Evolutionary conservation across 768 basidiomycete genomes (phyloP).

Genomic region (Hydnomerulius pinastri): DNA sequence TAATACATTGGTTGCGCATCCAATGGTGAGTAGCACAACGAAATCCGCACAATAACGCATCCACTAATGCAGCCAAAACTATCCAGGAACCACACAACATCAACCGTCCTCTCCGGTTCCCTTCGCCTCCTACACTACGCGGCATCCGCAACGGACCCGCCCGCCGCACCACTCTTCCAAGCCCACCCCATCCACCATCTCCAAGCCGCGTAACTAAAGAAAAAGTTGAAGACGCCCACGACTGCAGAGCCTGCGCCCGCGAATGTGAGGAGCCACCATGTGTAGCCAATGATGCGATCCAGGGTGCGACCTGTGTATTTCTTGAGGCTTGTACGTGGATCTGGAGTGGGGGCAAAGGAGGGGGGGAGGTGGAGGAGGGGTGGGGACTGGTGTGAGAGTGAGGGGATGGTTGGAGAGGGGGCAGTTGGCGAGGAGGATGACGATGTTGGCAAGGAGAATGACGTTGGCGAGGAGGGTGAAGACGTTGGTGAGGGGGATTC

Average conservation of each 20-base stretch:
- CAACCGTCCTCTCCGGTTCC: no score
- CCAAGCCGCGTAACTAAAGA: constrained; percentile 68
- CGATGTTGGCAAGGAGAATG: constrained; percentile 29
- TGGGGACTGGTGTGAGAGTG: constrained; percentile 42
- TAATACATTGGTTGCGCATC: no score
- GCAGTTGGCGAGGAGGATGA: constrained; percentile 34
- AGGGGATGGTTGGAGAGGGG: constrained; percentile 54
- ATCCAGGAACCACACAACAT: no score
- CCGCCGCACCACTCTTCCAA: constrained; percentile 2
- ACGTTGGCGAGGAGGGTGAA: constrained; percentile 7
- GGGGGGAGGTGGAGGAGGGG: constrained; percentile 54
- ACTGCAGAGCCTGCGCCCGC: constrained; percentile 75
- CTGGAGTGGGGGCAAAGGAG: constrained; percentile 52
- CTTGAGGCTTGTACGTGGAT: constrained; percentile 56
- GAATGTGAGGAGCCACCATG: constrained; percentile 76
- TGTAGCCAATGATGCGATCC: constrained; percentile 74
- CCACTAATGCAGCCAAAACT: no score
- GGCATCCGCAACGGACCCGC: constrained; percentile 11
- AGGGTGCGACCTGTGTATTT: constrained; percentile 63
- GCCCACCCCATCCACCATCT: constrained; percentile 51
- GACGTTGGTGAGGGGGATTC: background rate
- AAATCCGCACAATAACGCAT: no score
- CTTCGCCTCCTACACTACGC: no score
- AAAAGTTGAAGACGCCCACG: constrained; percentile 73
- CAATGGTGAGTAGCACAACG: no score